Base-by-base conservation (phyloP, 306 rosid species). In the Sicyos baderoa region DNA sequence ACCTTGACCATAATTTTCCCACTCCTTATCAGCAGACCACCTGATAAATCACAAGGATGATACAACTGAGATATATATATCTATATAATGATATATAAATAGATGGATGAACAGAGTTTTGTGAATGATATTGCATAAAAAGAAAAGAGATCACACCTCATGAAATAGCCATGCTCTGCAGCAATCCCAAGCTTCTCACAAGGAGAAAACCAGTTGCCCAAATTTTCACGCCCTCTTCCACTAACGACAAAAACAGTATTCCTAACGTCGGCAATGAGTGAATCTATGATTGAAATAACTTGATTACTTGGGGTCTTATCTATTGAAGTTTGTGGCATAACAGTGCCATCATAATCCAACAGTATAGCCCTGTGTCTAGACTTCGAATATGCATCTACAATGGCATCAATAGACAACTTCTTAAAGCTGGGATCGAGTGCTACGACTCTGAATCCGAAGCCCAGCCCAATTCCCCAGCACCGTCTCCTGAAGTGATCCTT, bases 391-490 rank as follows among this genome's bases (percentile, higher is more conserved):
- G 82, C 86, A 56, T 82, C 76, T 7, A 75, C 83, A 27, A 85
- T 82, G 72, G 55, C 75, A 54, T 85, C 89, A 70, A 73, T 76
- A 32, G 83, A 73, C 76, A 85, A 72, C 76, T 85, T 85, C 44
- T 80, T 77, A 76, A 85, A 85, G 81, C 52, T 79, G 1, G 89
- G 89, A 82, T 85, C 89, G 22, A 85, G 79, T 4, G 89, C 89
- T 62, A 85, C 78, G 50, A 85, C 89, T 74, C 89, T 79, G 75
- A 85, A 85, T 23, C 89, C 89, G 15, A 85, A 85, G 75, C 89
- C 76, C 77, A 85, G 74, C 27, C 89, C 89, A 56, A 85, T 85
- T 61, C 89, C 89, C 89, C 89, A 85, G 68, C 89, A 85, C 13
- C 89, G 80, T 75, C 83, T 82, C 73, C 83, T 75, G 65, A 85